Percentiles rank a stretch among this genome's conserved stretches.
Conservation (phyloP, 257 asterid species). For the Paraleonurus japonicus region DNA sequence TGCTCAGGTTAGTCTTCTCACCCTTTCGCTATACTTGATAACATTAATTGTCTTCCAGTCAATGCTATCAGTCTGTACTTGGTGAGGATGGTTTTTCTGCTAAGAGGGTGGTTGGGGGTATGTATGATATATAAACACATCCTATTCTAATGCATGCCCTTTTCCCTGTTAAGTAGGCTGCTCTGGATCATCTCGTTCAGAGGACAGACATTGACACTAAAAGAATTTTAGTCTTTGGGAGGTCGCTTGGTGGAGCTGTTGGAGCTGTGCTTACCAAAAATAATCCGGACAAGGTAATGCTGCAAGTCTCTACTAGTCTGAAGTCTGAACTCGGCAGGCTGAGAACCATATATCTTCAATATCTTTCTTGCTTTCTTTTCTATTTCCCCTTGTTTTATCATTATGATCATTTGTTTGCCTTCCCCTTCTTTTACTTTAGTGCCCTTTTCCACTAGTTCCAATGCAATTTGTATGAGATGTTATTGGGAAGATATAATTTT, state of each 20-base stretch:
- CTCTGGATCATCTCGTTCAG: slow-evolving; percentile 86
- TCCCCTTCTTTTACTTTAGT: neutral
- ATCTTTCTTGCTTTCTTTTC: slow-evolving; percentile 15
- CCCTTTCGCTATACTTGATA: neutral
- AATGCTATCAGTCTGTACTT: slow-evolving; percentile 1
- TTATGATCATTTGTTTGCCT: neutral
- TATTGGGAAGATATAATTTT: neutral
- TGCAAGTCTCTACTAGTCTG: neutral
- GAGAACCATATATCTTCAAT: neutral
- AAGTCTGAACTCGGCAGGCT: neutral
- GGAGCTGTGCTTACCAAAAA: slow-evolving; percentile 79
- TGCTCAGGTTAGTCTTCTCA: slow-evolving; percentile 74
- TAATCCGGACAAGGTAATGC: slow-evolving; percentile 85
- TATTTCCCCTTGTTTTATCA: neutral
- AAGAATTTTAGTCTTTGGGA: slow-evolving; percentile 89
- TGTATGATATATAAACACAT: neutral
- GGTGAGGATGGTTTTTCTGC: neutral
- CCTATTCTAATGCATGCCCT: slow-evolving; percentile 21
- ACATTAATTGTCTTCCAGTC: neutral
- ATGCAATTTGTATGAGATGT: neutral
- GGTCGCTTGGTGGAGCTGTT: slow-evolving; percentile 99
- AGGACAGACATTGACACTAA: slow-evolving; percentile 90
- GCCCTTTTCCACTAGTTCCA: neutral
- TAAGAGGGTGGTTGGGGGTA: neutral
- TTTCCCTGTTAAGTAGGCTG: slow-evolving; percentile 59